Base-by-base conservation (phyloP, 2,329 filamentous ascomycete genomes). In the Capronia americana region DNA sequence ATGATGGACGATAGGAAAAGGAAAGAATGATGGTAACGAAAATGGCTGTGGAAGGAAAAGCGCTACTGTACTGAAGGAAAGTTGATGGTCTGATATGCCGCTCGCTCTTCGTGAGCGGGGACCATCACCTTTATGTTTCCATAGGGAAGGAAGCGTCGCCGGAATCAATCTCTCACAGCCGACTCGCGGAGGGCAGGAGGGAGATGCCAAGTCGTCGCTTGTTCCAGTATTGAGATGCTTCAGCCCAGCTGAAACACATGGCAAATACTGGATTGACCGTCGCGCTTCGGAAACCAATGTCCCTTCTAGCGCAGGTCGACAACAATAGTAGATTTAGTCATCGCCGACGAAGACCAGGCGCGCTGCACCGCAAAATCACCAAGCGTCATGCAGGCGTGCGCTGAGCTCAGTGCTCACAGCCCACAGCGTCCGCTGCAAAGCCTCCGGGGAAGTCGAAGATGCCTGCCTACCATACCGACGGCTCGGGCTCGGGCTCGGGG, bases 201-300 rank as follows among this genome's bases (percentile, higher is more conserved):
- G 58, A 61, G 32, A n/a, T 20, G 58, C 58, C 58, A 61, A 61
- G 58, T 61, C 23, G 23, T 61, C 7, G 32, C 58, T 28, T 20
- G 58, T 61, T 61, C 46, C 48, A 61, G 48, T 48, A 38, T 20
- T 30, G 46, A 23, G 23, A n/a, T 51, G 58, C 46, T 28, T 61
- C 48, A 41, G 46, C 58, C 34, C 11, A 41, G 58, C 58, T 61
- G 58, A 54, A 54, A 61, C 58, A 23, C 58, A 50, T 38, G 46
- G 32, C 32, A 28, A 53, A 53, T 61, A 53, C 48, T 53, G 46
- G 20, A 41, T 28, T 38, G 28, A 10, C 24, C 11, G 58, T 12
- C 30, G 34, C 30, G 58, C 58, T 61, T 53, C 30, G 30, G 34
- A 54, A 28, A 53, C 32, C 48, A 24, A 17, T 30, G 48, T 38